phyloP scores from a whole-genome alignment of 768 basidiomycete genomes.

The Calocera cornea region DNA sequence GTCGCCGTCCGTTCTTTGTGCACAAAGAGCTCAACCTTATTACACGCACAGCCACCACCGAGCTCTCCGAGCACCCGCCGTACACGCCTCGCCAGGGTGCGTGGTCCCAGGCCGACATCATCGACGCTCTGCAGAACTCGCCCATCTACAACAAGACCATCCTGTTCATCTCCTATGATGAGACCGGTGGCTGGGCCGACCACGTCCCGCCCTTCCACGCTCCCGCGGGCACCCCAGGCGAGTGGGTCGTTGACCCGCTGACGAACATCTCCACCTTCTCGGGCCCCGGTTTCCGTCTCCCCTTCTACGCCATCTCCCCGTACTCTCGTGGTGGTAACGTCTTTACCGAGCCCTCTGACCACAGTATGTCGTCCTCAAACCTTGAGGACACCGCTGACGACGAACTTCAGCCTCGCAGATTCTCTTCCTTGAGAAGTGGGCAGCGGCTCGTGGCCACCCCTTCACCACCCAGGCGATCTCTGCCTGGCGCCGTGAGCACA shows the following conservation, averaged over 20 bases:
- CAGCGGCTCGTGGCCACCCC: conserved; percentile 10
- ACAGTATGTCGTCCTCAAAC: conserved; percentile 10
- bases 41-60: not conserved
- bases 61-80: conserved; percentile 13
- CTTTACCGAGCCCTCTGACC: conserved; percentile 13
- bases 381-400: not conserved
- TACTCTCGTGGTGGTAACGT: conserved; percentile 14
- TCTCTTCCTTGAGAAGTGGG: conserved; percentile 12
- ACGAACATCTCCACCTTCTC: conserved; percentile 5
- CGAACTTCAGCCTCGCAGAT: not conserved
- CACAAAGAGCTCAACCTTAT: not conserved
- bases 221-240: not conserved
- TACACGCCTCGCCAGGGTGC: conserved; percentile 8
- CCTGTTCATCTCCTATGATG: conserved; percentile 12
- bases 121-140: conserved; percentile 11
- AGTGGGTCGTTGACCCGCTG: conserved; percentile 7
- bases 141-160: conserved; percentile 12
- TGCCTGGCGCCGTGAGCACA: conserved; percentile 13
- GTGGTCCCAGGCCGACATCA: conserved; percentile 8
- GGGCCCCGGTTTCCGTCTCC: conserved; percentile 14
- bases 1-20: not conserved
- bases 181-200: conserved; percentile 13
- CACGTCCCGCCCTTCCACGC: conserved; percentile 3
- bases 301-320: conserved; percentile 12
- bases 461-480: conserved; percentile 8